A percentile compares a stretch with the other conserved stretches of the same genome.
Evolutionary conservation across 768 basidiomycete genomes (phyloP).

Genomic region (Pleurotus pulmonarius): DNA sequence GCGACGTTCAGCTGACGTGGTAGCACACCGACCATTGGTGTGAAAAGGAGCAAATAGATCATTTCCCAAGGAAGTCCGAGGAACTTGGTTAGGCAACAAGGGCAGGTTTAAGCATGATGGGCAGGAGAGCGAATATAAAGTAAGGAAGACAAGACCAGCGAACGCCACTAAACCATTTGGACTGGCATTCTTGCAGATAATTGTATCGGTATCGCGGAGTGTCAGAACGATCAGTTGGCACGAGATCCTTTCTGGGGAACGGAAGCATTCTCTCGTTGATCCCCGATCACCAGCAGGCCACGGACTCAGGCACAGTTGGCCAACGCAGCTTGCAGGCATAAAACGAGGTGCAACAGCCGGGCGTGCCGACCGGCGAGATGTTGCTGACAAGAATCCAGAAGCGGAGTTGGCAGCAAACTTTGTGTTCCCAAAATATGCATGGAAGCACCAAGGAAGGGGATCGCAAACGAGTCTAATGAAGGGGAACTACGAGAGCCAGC

Average conservation of each 20-base stretch:
- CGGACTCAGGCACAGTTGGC: constrained; percentile 28
- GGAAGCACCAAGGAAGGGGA: constrained; percentile 9
- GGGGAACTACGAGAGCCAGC: constrained; percentile 10
- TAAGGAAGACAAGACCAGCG: constrained; percentile 5
- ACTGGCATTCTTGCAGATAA: constrained; percentile 6
- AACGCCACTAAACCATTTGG: constrained; percentile 36
- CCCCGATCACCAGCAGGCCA: constrained; percentile 56
- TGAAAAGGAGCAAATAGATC: constrained; percentile 1
- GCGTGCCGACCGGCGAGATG: background rate
- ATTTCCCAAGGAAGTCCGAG: constrained; percentile 15
- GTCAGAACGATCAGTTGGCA: constrained; percentile 7
- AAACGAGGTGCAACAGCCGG: constrained; percentile 28
- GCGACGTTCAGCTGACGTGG: constrained; percentile 2
- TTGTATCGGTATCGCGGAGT: constrained; percentile 18
- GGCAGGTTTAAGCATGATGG: background rate
- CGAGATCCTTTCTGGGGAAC: constrained; percentile 11
- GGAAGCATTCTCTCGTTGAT: constrained; percentile 39
- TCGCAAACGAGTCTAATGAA: constrained; percentile 9
- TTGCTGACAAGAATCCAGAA: constrained; percentile 8
- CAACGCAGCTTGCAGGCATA: constrained; percentile 12
- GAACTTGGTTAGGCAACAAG: constrained; percentile 1
- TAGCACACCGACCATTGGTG: background rate
- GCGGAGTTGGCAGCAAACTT: constrained; percentile 7
- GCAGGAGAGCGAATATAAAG: background rate
- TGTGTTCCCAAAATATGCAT: constrained; percentile 9